Percentiles rank a stretch among this genome's conserved stretches.
Conservation (phyloP, 2,329 filamentous ascomycete species). For the Xylaria sp. region DNA sequence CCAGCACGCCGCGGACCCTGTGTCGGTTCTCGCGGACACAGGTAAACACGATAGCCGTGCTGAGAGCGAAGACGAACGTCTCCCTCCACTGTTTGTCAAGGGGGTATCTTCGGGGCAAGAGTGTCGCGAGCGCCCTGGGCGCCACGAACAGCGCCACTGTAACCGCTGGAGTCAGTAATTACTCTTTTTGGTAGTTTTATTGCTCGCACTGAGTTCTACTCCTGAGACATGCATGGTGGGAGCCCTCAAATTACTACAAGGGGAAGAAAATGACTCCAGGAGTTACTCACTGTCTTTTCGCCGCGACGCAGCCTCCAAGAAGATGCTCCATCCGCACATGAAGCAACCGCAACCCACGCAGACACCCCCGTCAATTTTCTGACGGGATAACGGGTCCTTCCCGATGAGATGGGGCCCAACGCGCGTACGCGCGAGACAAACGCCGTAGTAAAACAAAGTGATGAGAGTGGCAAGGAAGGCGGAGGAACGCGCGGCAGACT, state of each 20-base stretch:
- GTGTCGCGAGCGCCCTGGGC: constrained; percentile 75
- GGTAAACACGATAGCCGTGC: constrained; percentile 73
- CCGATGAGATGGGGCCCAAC: constrained; percentile 72
- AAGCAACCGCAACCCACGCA: constrained; percentile 75
- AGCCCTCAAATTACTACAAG: too few relatives aligned
- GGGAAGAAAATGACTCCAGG: too few relatives aligned
- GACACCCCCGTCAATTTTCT: constrained; percentile 64
- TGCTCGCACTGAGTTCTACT: too few relatives aligned
- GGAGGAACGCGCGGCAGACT: constrained; percentile 72
- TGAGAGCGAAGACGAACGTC: constrained; percentile 67
- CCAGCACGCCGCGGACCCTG: constrained; percentile 72
- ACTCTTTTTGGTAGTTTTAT: too few relatives aligned
- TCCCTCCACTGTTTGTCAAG: constrained; percentile 70
- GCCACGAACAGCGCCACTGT: constrained; percentile 83
- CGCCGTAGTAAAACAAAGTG: constrained; percentile 80
- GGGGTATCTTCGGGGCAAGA: constrained; percentile 73
- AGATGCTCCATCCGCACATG: constrained; percentile 81
- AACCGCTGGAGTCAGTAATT: too few relatives aligned
- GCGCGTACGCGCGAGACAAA: constrained; percentile 77
- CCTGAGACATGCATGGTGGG: too few relatives aligned
- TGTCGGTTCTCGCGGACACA: constrained; percentile 65
- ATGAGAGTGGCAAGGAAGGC: constrained; percentile 81
- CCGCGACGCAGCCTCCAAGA: constrained; percentile 70
- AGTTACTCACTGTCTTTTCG: constrained; percentile 77
- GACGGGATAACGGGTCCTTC: constrained; percentile 51